Evolutionary conservation across 2,329 filamentous ascomycete species (phyloP), one percentile per base, ranked within the genome.

Genomic region (Venturia carpophila): DNA sequence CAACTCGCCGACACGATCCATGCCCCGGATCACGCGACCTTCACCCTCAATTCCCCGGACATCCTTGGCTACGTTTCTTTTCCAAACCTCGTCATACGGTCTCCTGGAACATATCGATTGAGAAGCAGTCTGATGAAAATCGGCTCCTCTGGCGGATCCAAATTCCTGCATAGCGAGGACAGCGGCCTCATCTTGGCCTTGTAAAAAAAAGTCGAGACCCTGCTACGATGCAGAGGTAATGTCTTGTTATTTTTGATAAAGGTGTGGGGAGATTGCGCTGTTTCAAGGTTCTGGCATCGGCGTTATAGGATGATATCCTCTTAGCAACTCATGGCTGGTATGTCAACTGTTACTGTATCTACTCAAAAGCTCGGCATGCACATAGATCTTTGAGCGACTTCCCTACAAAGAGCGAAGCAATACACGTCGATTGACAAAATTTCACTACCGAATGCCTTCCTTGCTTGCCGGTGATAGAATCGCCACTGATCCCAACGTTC

Each of bases 11-110:
- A 60, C 37, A 60, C 63, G 49, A 45, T 64, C 52, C 63, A 64
- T 34, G 47, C 49, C 17, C 62, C 42, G 15, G 62, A 39, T 11
- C 37, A 56, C 13, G 60, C 60, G 6, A 61, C 39, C 39, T 5
- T 58, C 52, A 37, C 52, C 11, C 52, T 58, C 52, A 49, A 39
- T 6, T 21, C 52, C 5, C 47, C 47, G 19, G 63, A 64, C 30
- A 52, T 64, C 27, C 37, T 64, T 34, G 63, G 63, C 13, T 64
- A 64, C 49, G 34, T 64, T 30, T 64, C 63, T 27, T 64, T 64
- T 52, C 63, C 63, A n/a, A 30, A 55, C 37, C 47, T 64, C 7
- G 37, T 41, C 19, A 42, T 64, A 27, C 63, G 49, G 21, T 42
- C 47, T 13, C 27, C 37, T 1, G 63, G 63, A 3, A 64, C 42